phyloP scores from a whole-genome alignment of 2,329 filamentous ascomycete genomes.

The Phaeophleospora eucalypticola region DNA sequence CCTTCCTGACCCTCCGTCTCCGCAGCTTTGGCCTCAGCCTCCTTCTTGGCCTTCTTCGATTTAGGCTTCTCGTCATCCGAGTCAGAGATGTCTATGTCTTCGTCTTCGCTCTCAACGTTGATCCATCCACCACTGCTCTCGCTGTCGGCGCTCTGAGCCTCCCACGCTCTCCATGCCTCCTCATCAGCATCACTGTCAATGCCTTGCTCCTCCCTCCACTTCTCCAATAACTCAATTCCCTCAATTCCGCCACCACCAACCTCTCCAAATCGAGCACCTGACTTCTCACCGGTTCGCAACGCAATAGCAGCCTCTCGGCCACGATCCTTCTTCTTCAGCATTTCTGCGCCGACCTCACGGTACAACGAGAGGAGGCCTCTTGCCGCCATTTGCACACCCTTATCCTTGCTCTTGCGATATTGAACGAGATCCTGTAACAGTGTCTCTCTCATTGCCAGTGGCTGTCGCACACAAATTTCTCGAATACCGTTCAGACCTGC shows the following conservation, averaged over 20 bases:
- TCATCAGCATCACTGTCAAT: slow-evolving; percentile 59
- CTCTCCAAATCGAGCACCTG: slow-evolving; percentile 77
- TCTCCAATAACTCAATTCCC: slow-evolving; percentile 82
- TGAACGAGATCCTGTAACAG: slow-evolving; percentile 93
- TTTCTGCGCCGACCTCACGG: slow-evolving; percentile 82
- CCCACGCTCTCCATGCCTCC: slow-evolving; percentile 55
- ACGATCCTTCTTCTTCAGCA: slow-evolving; percentile 83
- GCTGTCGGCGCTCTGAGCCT: slow-evolving; percentile 58
- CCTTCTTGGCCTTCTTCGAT: slow-evolving; percentile 41
- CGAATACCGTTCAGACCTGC: slow-evolving; percentile 92
- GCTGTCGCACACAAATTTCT: slow-evolving; percentile 88
- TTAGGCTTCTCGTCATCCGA: slow-evolving; percentile 65
- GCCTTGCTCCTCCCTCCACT: slow-evolving; percentile 89
- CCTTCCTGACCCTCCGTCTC: slow-evolving; percentile 13
- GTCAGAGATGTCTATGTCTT: slow-evolving; percentile 68
- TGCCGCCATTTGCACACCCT: slow-evolving; percentile 98
- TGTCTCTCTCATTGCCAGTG: slow-evolving; percentile 92
- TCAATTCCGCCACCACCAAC: slow-evolving; percentile 79
- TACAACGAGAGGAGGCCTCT: slow-evolving; percentile 88
- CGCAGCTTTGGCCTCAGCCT: slow-evolving; percentile 14
- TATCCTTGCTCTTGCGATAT: slow-evolving; percentile 96
- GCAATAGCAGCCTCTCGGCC: slow-evolving; percentile 88
- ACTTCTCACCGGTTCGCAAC: slow-evolving; percentile 68
- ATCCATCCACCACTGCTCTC: slow-evolving; percentile 89
- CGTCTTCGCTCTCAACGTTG: slow-evolving; percentile 76